phyloP scores from a whole-genome alignment of 257 asterid species.

The Nicotiana attenuata region DNA sequence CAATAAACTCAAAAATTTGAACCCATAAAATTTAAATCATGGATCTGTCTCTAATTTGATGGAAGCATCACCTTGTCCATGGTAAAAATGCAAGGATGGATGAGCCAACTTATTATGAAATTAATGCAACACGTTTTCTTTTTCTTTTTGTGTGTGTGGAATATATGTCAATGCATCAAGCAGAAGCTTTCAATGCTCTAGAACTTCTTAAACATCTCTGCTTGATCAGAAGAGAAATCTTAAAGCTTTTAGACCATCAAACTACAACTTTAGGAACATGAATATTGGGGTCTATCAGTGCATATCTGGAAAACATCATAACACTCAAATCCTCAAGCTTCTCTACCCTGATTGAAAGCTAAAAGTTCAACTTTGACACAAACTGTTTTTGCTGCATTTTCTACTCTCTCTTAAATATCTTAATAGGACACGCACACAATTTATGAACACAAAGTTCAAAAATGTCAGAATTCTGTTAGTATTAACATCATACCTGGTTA shows the following conservation, averaged over 20 bases:
- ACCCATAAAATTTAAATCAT: background rate
- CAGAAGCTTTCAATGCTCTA: background rate
- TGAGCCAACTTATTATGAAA: background rate
- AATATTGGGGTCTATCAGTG: background rate
- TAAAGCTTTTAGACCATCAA: background rate
- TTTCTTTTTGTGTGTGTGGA: background rate
- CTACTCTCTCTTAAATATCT: background rate
- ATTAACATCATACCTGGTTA: slow-evolving; percentile 47
- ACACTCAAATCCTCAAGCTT: background rate
- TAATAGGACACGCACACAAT: background rate
- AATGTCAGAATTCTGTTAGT: background rate
- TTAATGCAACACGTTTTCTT: background rate
- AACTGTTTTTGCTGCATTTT: background rate
- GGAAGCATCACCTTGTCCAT: background rate
- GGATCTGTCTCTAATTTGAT: background rate
- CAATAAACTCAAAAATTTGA: background rate
- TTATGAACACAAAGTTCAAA: background rate
- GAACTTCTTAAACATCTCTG: background rate
- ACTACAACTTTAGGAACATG: background rate
- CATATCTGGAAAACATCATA: background rate
- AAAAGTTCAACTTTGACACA: background rate
- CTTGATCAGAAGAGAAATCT: background rate
- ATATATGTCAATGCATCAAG: background rate
- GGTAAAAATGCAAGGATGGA: background rate
- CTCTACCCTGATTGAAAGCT: background rate